Conservation (phyloP, 371 early-diverging fungal species). For the Fennellomyces sp. region DNA sequence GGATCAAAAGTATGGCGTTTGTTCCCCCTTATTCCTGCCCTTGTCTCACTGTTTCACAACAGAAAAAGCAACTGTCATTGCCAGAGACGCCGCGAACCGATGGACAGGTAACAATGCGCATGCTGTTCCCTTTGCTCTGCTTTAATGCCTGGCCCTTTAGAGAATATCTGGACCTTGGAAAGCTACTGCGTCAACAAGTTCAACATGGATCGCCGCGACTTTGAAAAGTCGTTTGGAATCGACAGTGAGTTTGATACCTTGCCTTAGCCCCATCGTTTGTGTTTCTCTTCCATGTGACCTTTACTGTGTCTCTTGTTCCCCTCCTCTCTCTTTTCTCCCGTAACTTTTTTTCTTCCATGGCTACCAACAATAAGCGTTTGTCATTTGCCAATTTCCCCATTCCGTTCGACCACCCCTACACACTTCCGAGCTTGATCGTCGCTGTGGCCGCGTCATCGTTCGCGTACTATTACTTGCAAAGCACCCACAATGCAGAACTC, state of each 20-base stretch:
- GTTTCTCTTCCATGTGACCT: not conserved
- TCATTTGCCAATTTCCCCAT: constrained; percentile 54
- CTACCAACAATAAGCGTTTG: constrained; percentile 33
- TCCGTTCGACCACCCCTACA: constrained; percentile 56
- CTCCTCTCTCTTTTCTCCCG: not conserved
- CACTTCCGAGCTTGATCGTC: constrained; percentile 37
- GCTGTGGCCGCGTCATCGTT: constrained; percentile 46
- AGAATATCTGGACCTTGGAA: constrained; percentile 90
- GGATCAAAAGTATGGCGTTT: constrained; percentile 47
- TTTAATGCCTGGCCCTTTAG: constrained; percentile 37
- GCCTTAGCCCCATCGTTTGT: constrained; percentile 17
- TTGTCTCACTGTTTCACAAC: not conserved
- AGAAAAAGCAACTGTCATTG: constrained; percentile 62
- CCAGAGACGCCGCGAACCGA: constrained; percentile 82
- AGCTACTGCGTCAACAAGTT: constrained; percentile 83
- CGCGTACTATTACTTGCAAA: constrained; percentile 47
- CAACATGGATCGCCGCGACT: constrained; percentile 68
- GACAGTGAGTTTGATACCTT: constrained; percentile 83
- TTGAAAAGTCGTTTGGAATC: constrained; percentile 78
- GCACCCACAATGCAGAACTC: constrained; percentile 39
- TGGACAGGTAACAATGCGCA: constrained; percentile 80
- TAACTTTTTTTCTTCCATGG: constrained; percentile 6
- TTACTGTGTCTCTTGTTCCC: not conserved
- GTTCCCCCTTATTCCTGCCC: not conserved
- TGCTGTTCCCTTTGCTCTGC: no score